Conservation (phyloP, 768 basidiomycete species). For the Leccinum rimulosum region DNA sequence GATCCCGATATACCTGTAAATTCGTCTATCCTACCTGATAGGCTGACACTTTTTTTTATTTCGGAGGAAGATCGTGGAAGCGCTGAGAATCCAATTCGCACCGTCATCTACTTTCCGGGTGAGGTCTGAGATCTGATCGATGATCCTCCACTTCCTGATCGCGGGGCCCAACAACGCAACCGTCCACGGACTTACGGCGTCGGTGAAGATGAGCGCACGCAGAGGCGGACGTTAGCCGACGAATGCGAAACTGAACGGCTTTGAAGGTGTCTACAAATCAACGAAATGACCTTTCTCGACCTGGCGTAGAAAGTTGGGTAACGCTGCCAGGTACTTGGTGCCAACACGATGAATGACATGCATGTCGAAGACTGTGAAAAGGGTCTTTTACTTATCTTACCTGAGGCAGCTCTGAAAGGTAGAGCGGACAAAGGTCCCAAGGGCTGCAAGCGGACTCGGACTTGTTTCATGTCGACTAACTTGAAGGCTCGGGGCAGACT, state of each 20-base stretch:
- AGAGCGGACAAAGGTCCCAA: slow-evolving; percentile 41
- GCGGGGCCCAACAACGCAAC: background rate
- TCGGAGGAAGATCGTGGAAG: slow-evolving; percentile 34
- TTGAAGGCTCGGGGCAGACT: slow-evolving; percentile 31
- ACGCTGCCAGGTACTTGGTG: background rate
- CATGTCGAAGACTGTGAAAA: slow-evolving; percentile 41
- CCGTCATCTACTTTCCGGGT: slow-evolving; percentile 40
- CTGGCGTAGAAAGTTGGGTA: slow-evolving; percentile 31
- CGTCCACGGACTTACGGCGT: slow-evolving; percentile 38
- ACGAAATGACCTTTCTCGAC: slow-evolving; percentile 36
- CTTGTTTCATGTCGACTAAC: background rate
- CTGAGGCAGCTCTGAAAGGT: slow-evolving; percentile 40
- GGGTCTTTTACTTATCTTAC: slow-evolving; percentile 31
- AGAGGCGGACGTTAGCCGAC: too few species aligned
- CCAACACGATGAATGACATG: slow-evolving; percentile 37
- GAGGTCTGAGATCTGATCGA: slow-evolving; percentile 16
- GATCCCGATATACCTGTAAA: slow-evolving; percentile 30
- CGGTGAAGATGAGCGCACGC: slow-evolving; percentile 13
- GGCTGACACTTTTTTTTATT: background rate
- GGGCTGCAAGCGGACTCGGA: slow-evolving; percentile 40
- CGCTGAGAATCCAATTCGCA: slow-evolving; percentile 42
- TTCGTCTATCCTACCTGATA: background rate
- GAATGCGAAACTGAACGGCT: background rate
- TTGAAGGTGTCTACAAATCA: slow-evolving; percentile 35
- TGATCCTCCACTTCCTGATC: background rate